Conservation (phyloP, 495 filamentous ascomycete genomes). For the Aspergillus steynii region DNA sequence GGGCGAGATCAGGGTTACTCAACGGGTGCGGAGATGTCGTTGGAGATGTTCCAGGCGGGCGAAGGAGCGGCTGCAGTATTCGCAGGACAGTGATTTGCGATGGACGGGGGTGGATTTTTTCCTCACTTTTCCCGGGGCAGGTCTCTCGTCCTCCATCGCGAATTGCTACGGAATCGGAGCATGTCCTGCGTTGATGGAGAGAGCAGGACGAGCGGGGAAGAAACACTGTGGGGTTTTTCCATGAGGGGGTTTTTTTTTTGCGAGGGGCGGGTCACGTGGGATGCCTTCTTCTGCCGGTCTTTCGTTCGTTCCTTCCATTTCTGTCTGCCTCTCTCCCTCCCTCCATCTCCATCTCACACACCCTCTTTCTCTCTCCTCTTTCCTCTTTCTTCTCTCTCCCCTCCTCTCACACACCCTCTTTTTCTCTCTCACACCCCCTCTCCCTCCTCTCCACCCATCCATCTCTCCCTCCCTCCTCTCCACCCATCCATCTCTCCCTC, state of each 20-base stretch:
- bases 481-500: too few relatives aligned
- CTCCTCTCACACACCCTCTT: too few relatives aligned
- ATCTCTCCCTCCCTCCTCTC: too few relatives aligned
- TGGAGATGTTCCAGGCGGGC: slow-evolving; percentile 54
- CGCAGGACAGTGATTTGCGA: slow-evolving; percentile 50
- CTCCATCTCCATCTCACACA: too few relatives aligned
- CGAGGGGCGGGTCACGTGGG: slow-evolving; percentile 35
- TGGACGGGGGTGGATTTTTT: slow-evolving; percentile 43
- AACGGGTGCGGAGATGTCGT: slow-evolving; percentile 57
- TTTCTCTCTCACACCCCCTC: too few relatives aligned
- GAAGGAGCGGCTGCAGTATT: slow-evolving; percentile 53
- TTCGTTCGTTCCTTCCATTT: not conserved
- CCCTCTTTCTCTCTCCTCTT: too few relatives aligned
- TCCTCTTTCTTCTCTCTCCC: too few relatives aligned
- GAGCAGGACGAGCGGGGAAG: slow-evolving; percentile 31
- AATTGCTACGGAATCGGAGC: slow-evolving; percentile 28
- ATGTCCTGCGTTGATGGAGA: slow-evolving; percentile 21
- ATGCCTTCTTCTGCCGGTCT: not conserved
- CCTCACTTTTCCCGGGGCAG: slow-evolving; percentile 40
- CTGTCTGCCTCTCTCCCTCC: too few relatives aligned
- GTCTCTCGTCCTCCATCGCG: slow-evolving; percentile 49
- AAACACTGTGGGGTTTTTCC: slow-evolving; percentile 43
- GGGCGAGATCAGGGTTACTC: slow-evolving; percentile 36
- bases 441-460: too few relatives aligned
- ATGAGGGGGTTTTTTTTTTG: slow-evolving; percentile 23